Evolutionary conservation across 2,329 filamentous ascomycete species (phyloP).

Genomic region (Coccinonectria pachysandricola): DNA sequence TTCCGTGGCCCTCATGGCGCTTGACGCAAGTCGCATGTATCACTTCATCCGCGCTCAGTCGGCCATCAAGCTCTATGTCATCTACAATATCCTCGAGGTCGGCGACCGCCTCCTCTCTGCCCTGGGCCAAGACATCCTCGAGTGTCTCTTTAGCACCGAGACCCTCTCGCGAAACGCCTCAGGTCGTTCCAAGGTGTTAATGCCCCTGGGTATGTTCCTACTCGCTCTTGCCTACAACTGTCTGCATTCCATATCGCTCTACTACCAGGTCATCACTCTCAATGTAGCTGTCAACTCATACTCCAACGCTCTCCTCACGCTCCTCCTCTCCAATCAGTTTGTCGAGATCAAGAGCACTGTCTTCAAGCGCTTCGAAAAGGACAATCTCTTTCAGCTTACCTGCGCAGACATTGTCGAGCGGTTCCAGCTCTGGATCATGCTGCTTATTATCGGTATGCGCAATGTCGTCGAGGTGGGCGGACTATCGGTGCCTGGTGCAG

Average conservation of each 20-base stretch:
- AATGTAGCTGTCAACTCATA: constrained; percentile 99
- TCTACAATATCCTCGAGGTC: constrained; percentile 94
- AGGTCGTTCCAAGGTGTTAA: constrained; percentile 80
- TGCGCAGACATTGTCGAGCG: constrained; percentile 95
- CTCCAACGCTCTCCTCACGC: constrained; percentile 84
- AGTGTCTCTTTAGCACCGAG: constrained; percentile 89
- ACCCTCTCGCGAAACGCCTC: constrained; percentile 79
- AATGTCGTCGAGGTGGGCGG: constrained; percentile 95
- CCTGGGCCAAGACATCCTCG: constrained; percentile 88
- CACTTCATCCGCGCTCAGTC: constrained; percentile 94
- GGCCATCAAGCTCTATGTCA: constrained; percentile 96
- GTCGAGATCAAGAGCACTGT: constrained; percentile 98
- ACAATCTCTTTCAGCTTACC: constrained; percentile 91
- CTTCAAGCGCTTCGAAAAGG: constrained; percentile 98
- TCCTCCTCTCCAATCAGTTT: constrained; percentile 94
- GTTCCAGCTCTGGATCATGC: constrained; percentile 96
- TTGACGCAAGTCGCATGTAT: constrained; percentile 96
- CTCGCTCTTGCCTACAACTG: constrained; percentile 82
- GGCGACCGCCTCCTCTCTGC: constrained; percentile 84
- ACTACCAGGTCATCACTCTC: constrained; percentile 95
- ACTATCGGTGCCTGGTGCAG: constrained; percentile 52
- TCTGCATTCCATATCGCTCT: constrained; percentile 74
- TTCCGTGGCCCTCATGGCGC: constrained; percentile 73
- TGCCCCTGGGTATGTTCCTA: constrained; percentile 85
- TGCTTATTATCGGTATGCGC: constrained; percentile 88